Conservation (phyloP, 2,329 filamentous ascomycete species). For the Aspergillus fumigatiaffinis region DNA sequence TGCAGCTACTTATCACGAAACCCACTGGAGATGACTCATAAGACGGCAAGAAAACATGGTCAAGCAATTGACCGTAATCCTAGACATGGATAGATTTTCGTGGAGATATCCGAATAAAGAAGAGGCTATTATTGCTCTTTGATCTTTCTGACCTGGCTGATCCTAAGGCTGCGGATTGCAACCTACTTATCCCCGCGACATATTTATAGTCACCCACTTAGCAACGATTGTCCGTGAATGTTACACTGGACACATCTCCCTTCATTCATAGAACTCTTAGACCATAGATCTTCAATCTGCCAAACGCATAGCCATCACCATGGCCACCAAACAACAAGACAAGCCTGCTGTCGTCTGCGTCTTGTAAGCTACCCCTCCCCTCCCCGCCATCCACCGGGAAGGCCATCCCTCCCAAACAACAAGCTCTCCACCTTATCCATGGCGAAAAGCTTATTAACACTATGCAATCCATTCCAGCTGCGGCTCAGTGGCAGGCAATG, state of each 20-base stretch:
- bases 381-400: neutral
- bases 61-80: neutral
- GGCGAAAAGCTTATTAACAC: neutral
- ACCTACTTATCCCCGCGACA: neutral
- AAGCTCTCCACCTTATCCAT: neutral
- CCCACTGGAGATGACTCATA: neutral
- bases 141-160: neutral
- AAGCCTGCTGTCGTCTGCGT: slow-evolving; percentile 73
- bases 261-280: neutral
- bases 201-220: neutral
- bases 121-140: neutral
- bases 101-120: neutral
- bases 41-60: neutral
- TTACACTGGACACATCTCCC: neutral
- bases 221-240: neutral
- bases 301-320: slow-evolving; percentile 5
- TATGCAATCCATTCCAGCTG: slow-evolving; percentile 53
- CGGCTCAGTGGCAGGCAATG: slow-evolving; percentile 71
- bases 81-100: neutral
- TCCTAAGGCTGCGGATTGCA: neutral
- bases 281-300: neutral
- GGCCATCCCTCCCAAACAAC: neutral
- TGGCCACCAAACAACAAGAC: slow-evolving; percentile 17
- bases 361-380: slow-evolving; percentile 54
- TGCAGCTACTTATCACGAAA: neutral